These are phyloP conservation scores for Erodium trifolium DNA, from an alignment of 441 rosid genomes.

Conservation along the genomic window DNA sequence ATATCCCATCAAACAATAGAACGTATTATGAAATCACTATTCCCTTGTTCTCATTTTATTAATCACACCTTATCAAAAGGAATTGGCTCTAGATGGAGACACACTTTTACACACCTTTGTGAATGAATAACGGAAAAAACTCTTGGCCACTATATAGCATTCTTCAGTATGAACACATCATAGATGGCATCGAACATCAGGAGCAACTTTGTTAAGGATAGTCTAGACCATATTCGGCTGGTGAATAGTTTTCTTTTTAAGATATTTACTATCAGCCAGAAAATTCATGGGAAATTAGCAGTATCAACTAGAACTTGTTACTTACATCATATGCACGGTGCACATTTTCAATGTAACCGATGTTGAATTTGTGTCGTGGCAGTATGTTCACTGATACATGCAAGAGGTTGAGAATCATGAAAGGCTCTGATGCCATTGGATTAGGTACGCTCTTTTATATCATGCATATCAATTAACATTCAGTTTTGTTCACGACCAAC, in stretches of 20 bases:
- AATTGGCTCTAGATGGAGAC: no score
- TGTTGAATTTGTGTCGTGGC: constrained; percentile 12
- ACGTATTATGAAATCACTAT: no score
- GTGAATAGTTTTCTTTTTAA: not conserved
- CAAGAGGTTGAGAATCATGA: constrained; percentile 25
- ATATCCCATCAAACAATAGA: no score
- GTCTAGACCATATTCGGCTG: not conserved
- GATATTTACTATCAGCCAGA: not conserved
- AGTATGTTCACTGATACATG: constrained; percentile 43
- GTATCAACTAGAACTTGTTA: not conserved
- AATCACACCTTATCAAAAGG: no score
- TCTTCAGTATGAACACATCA: not conserved
- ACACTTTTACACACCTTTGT: not conserved
- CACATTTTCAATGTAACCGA: constrained; percentile 18
- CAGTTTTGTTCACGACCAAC: not conserved
- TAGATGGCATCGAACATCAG: not conserved
- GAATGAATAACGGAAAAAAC: not conserved
- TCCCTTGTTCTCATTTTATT: no score
- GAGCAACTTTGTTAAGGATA: no score
- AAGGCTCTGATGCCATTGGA: constrained; percentile 38
- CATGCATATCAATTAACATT: not conserved
- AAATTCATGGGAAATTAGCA: not conserved
- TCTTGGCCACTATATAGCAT: not conserved
- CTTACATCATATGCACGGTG: not conserved
- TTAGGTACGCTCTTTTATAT: constrained; percentile 24